A percentile compares a stretch with the other conserved stretches of the same genome.
Conservation (phyloP, 352 stramenopile species). For the Pilasporangium apinafurcum region DNA sequence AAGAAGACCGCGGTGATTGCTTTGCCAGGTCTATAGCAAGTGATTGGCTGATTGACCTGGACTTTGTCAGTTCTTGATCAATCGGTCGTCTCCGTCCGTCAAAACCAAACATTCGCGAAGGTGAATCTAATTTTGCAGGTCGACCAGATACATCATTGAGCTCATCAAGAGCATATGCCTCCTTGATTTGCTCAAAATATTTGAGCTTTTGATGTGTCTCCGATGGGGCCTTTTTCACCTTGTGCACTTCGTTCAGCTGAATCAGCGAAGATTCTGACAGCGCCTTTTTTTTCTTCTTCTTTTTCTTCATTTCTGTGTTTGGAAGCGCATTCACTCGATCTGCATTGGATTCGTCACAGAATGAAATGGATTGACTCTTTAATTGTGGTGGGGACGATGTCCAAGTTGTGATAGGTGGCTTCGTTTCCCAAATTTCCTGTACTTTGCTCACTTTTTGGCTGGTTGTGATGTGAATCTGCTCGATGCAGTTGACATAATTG, state of each 20-base stretch:
- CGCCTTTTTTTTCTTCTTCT: slow-evolving; percentile 31
- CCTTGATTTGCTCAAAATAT: slow-evolving; percentile 51
- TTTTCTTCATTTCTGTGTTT: slow-evolving; percentile 19
- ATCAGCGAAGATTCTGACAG: slow-evolving; percentile 5
- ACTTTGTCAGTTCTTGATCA: too few species aligned
- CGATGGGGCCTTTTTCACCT: slow-evolving; percentile 21
- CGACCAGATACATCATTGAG: slow-evolving; percentile 19
- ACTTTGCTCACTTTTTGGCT: neutral
- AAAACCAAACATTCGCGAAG: slow-evolving; percentile 11
- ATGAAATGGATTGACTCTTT: too few species aligned
- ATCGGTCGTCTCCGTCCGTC: slow-evolving; percentile 13
- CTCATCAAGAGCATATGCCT: slow-evolving; percentile 33
- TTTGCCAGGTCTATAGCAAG: too few species aligned
- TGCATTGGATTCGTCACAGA: too few species aligned
- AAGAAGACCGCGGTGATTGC: too few species aligned
- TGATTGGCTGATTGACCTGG: too few species aligned
- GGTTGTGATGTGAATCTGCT: too few species aligned
- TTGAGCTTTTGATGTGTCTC: slow-evolving; percentile 14
- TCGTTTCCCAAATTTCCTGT: slow-evolving; percentile 4
- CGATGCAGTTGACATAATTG: too few species aligned
- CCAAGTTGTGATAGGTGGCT: too few species aligned
- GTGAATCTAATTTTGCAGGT: slow-evolving; percentile 1
- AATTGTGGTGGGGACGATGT: too few species aligned
- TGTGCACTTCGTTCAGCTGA: slow-evolving; percentile 23
- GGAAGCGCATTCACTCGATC: slow-evolving; percentile 2